phyloP scores from a whole-genome alignment of 495 filamentous ascomycete species.

The Penicillium samsonianum region DNA sequence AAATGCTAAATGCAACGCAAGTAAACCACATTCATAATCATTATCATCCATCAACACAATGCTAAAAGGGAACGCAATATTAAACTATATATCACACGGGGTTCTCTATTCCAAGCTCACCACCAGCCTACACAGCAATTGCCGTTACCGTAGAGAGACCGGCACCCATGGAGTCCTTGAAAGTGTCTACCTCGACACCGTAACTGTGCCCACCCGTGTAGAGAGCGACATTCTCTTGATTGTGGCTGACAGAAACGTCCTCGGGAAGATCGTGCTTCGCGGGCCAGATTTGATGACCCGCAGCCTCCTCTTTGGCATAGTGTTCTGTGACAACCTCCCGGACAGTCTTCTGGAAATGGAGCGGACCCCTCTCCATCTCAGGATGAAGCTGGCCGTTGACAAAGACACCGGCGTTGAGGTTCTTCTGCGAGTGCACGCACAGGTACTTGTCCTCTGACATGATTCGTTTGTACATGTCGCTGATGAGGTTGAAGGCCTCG shows the following conservation, averaged over 20 bases:
- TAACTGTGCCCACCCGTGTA: slow-evolving; percentile 4
- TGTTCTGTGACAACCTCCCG: slow-evolving; percentile 43
- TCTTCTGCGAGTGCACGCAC: slow-evolving; percentile 48
- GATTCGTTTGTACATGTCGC: slow-evolving; percentile 48
- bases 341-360: slow-evolving; percentile 48
- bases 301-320: slow-evolving; percentile 34
- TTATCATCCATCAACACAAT: neutral
- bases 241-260: slow-evolving; percentile 2
- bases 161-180: neutral
- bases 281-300: slow-evolving; percentile 45
- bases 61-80: neutral
- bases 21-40: neutral
- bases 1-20: neutral
- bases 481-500: slow-evolving; percentile 45
- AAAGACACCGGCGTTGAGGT: slow-evolving; percentile 50
- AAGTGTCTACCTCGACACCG: neutral
- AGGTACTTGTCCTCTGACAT: slow-evolving; percentile 52
- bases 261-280: slow-evolving; percentile 18
- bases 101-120: neutral
- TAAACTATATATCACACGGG: neutral
- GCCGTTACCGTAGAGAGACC: neutral
- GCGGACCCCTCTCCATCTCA: slow-evolving; percentile 46
- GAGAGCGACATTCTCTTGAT: slow-evolving; percentile 20
- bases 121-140: neutral
- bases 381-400: slow-evolving; percentile 52